Conservation (phyloP, 805 yeast species). For the Wickerhamomyces mucosus region DNA sequence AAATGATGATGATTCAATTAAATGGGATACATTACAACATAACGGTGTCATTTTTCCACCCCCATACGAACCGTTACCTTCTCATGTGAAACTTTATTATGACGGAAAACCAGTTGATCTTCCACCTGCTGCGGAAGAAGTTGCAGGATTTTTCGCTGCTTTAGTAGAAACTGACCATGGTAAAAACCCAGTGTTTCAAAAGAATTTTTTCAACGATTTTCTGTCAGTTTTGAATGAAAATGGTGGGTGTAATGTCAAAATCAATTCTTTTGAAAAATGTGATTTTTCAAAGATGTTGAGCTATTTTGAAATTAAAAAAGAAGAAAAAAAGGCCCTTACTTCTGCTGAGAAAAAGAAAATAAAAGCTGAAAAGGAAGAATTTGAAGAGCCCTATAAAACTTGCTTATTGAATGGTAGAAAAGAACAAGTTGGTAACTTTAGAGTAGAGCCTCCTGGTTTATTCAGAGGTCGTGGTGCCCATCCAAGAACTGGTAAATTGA, state of each 20-base stretch:
- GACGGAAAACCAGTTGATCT: slow-evolving; percentile 67
- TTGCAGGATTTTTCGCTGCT: slow-evolving; percentile 91
- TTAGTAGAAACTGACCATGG: slow-evolving; percentile 85
- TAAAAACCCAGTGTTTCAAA: slow-evolving; percentile 74
- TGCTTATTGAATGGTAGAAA: slow-evolving; percentile 80
- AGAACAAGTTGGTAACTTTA: slow-evolving; percentile 88
- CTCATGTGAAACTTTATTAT: slow-evolving; percentile 63
- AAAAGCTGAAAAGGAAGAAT: slow-evolving; percentile 61
- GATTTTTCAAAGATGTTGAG: slow-evolving; percentile 72
- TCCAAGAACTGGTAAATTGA: slow-evolving; percentile 89
- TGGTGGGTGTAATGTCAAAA: slow-evolving; percentile 54
- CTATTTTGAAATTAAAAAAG: slow-evolving; percentile 59
- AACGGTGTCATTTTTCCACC: slow-evolving; percentile 94
- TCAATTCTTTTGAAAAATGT: slow-evolving; percentile 54
- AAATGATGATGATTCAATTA: slow-evolving; percentile 58
- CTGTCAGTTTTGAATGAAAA: slow-evolving; percentile 52
- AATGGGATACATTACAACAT: slow-evolving; percentile 84
- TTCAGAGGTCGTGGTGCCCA: slow-evolving; percentile 97
- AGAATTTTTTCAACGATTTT: slow-evolving; percentile 82
- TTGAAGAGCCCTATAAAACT: slow-evolving; percentile 73
- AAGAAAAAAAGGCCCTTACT: slow-evolving; percentile 60
- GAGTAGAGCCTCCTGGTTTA: slow-evolving; percentile 93
- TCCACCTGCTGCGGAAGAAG: slow-evolving; percentile 85
- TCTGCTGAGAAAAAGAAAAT: slow-evolving; percentile 67
- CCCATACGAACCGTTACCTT: slow-evolving; percentile 77